These are phyloP conservation scores for Rutidosis leptorrhynchoides DNA, from an alignment of 129 eudicot genomes.

Conservation along the genomic window DNA sequence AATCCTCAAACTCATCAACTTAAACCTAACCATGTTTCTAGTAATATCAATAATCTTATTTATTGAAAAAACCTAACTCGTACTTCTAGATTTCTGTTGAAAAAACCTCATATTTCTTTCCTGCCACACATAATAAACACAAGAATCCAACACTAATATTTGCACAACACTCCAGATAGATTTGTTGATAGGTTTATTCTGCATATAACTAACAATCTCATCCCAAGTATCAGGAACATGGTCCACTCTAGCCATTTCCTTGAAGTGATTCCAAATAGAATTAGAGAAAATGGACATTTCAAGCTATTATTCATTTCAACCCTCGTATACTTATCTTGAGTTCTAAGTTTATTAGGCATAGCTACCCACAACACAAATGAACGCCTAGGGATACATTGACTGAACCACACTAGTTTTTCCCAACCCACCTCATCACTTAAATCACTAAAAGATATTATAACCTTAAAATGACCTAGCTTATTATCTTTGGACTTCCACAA, in stretches of 20 bases:
- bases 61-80: too few species aligned
- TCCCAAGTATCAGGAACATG: background rate
- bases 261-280: background rate
- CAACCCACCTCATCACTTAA: background rate
- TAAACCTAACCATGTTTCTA: background rate
- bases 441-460: background rate
- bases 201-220: background rate
- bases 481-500: background rate
- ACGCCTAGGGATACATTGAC: background rate
- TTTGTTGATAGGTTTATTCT: background rate
- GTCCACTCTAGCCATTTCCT: background rate
- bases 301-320: background rate
- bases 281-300: background rate
- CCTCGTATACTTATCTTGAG: background rate
- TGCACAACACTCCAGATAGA: background rate
- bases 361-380: background rate
- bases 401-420: background rate
- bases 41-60: background rate
- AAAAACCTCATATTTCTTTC: too few species aligned
- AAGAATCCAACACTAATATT: background rate
- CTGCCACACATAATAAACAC: background rate
- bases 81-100: too few species aligned
- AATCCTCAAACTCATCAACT: background rate
- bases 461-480: background rate
- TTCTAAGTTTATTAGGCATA: background rate